Percentiles rank a stretch among this genome's conserved stretches.
phyloP scores from a whole-genome alignment of 1,139 yeast species.

The Candida tunisiensis region DNA sequence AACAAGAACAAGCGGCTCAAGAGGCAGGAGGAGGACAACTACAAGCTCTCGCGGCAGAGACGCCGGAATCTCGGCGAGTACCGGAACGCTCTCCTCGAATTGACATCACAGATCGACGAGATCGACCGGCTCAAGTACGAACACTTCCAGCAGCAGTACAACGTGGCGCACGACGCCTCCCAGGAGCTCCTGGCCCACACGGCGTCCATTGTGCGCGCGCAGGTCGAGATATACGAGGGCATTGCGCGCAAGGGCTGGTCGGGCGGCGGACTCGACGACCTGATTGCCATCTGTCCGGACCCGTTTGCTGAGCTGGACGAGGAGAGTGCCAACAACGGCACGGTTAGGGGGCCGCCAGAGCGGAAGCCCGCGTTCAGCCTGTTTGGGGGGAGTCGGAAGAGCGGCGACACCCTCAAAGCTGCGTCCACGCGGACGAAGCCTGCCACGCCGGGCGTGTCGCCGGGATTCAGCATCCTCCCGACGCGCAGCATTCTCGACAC shows the following conservation, averaged over 20 bases:
- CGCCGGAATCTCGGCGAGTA: slow-evolving; percentile 42
- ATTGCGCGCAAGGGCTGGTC: slow-evolving; percentile 77
- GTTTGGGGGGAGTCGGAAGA: neutral
- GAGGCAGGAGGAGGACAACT: slow-evolving; percentile 38
- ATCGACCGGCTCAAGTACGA: slow-evolving; percentile 63
- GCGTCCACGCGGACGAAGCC: too few species aligned
- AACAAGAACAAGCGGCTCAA: slow-evolving; percentile 37
- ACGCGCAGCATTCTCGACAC: too few species aligned
- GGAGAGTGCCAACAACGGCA: too few species aligned
- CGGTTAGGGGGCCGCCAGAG: too few species aligned
- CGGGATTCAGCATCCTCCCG: too few species aligned
- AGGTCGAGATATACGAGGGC: slow-evolving; percentile 64
- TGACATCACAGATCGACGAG: slow-evolving; percentile 63
- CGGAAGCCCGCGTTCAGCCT: too few species aligned
- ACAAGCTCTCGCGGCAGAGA: slow-evolving; percentile 29
- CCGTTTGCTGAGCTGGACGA: slow-evolving; percentile 20
- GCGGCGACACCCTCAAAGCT: too few species aligned
- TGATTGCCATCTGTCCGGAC: slow-evolving; percentile 28
- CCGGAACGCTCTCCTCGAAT: slow-evolving; percentile 43
- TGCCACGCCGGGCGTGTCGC: too few species aligned
- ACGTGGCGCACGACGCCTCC: slow-evolving; percentile 44
- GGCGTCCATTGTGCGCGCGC: slow-evolving; percentile 58
- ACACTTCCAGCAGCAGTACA: slow-evolving; percentile 44
- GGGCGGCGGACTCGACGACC: slow-evolving; percentile 68
- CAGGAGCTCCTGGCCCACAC: slow-evolving; percentile 34